These are phyloP conservation scores for Salpingoeca rosetta DNA, from an alignment of 78 protist genomes.

Conservation along the genomic window DNA sequence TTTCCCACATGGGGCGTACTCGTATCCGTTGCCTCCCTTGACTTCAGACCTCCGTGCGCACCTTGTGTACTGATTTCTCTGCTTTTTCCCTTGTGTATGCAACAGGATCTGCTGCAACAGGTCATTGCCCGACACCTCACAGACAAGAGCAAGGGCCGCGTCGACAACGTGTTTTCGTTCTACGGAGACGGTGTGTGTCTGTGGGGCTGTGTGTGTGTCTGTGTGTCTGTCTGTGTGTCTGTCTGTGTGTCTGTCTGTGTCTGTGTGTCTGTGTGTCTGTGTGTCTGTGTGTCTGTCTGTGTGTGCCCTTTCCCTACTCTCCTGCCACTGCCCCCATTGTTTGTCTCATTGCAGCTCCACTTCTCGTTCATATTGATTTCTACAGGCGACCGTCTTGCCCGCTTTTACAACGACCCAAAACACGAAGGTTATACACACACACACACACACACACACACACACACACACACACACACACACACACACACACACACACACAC, in stretches of 20 bases:
- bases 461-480: too few relatives aligned
- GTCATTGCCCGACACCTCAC: neutral
- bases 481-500: too few relatives aligned
- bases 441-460: too few relatives aligned
- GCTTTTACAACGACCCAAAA: neutral
- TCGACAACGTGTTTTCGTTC: neutral
- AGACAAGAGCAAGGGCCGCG: neutral
- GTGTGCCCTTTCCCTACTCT: neutral
- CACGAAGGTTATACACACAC: neutral
- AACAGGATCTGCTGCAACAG: neutral
- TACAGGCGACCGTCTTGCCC: neutral
- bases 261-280: neutral
- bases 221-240: neutral
- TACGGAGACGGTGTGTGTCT: neutral
- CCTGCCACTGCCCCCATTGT: neutral
- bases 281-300: neutral
- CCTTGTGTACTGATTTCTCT: too few relatives aligned
- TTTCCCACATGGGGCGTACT: too few relatives aligned
- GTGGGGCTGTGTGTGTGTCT: neutral
- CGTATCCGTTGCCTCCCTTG: too few relatives aligned
- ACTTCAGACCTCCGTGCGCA: too few relatives aligned
- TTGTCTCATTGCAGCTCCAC: neutral
- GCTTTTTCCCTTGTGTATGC: too few relatives aligned
- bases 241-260: neutral
- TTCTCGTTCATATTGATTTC: neutral